A percentile compares a stretch with the other conserved stretches of the same genome.
phyloP scores from a whole-genome alignment of 495 filamentous ascomycete genomes.

The Daldinia loculata region DNA sequence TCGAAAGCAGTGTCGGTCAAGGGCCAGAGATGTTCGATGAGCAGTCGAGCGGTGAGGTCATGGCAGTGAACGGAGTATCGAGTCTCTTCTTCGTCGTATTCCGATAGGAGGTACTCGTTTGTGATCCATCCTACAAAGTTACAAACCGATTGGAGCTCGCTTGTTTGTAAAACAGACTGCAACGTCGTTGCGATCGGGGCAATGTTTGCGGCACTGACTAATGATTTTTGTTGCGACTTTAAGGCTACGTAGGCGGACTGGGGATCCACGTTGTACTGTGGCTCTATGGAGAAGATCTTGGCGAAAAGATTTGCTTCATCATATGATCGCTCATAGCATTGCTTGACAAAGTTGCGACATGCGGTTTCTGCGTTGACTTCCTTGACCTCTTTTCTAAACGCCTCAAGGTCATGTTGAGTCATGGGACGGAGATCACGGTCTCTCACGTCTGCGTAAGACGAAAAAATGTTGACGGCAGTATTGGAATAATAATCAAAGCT shows the following conservation, averaged over 20 bases:
- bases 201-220: slow-evolving; percentile 57
- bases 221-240: slow-evolving; percentile 49
- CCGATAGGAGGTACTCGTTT: slow-evolving; percentile 77
- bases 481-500: slow-evolving; percentile 68
- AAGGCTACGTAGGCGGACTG: slow-evolving; percentile 55
- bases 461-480: slow-evolving; percentile 62
- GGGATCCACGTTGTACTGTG: slow-evolving; percentile 52
- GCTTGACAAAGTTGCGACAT: slow-evolving; percentile 59
- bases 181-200: slow-evolving; percentile 57
- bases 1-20: slow-evolving; percentile 61
- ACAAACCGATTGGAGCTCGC: slow-evolving; percentile 66
- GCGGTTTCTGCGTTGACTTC: slow-evolving; percentile 55
- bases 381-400: slow-evolving; percentile 56
- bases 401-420: slow-evolving; percentile 62
- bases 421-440: slow-evolving; percentile 63
- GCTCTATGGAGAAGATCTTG: slow-evolving; percentile 60
- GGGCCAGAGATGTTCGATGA: slow-evolving; percentile 62
- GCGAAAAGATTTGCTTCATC: slow-evolving; percentile 58
- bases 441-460: slow-evolving; percentile 53
- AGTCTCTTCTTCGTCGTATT: slow-evolving; percentile 77
- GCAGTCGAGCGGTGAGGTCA: slow-evolving; percentile 67
- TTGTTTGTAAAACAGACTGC: slow-evolving; percentile 52
- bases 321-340: slow-evolving; percentile 58
- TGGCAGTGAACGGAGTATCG: slow-evolving; percentile 75
- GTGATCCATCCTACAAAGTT: slow-evolving; percentile 83